Evolutionary conservation across 1,284 basidiomycete genomes (phyloP).

Genomic region (Boletus austroedulis): DNA sequence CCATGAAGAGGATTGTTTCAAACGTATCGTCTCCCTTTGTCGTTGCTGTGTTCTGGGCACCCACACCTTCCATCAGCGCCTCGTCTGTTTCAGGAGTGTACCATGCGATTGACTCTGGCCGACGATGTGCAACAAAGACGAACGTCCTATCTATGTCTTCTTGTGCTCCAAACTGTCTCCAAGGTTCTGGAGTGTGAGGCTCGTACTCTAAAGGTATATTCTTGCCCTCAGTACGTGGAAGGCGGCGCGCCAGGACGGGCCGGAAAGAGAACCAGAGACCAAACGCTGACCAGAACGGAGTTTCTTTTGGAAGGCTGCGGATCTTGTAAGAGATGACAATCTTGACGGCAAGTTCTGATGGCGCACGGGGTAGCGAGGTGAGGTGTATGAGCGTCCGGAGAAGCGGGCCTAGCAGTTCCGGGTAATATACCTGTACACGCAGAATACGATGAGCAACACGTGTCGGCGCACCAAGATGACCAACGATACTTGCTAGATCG

Average conservation of each 20-base stretch:
- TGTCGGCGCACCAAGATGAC: neutral
- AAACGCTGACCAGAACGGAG: constrained; percentile 78
- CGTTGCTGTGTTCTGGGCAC: constrained; percentile 42
- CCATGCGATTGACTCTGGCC: constrained; percentile 56
- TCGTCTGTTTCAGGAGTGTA: constrained; percentile 48
- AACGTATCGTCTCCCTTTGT: constrained; percentile 65
- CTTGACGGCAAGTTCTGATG: constrained; percentile 16
- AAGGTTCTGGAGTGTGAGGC: constrained; percentile 17
- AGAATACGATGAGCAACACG: neutral
- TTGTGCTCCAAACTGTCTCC: constrained; percentile 43
- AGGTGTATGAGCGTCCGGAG: constrained; percentile 66
- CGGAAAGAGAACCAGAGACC: constrained; percentile 77
- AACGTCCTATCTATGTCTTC: constrained; percentile 48
- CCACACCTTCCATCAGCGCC: constrained; percentile 55
- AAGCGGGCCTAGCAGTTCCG: constrained; percentile 66
- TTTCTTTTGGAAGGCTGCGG: constrained; percentile 73
- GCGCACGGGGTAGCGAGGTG: constrained; percentile 49
- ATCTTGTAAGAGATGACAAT: constrained; percentile 74
- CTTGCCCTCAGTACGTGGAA: neutral
- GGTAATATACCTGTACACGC: constrained; percentile 64
- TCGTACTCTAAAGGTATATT: constrained; percentile 4
- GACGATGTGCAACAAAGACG: constrained; percentile 58
- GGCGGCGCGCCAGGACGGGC: constrained; percentile 49
- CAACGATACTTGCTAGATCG: constrained; percentile 55
- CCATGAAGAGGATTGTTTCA: constrained; percentile 64